phyloP scores from a whole-genome alignment of 306 rosid species.

The Cotoneaster glaucophyllus region DNA sequence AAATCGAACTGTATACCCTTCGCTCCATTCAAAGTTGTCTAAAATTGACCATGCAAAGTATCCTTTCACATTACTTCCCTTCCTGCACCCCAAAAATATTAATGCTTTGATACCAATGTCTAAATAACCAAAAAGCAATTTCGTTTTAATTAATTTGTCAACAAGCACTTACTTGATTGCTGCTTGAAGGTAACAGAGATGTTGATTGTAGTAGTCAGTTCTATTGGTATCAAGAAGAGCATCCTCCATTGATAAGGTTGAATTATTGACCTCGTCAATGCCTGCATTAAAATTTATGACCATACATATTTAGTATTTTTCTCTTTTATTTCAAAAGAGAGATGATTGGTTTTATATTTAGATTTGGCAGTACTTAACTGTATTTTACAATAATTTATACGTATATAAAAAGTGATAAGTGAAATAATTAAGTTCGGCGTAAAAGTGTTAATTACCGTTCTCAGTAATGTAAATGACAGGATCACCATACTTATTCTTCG shows the following conservation, averaged over 20 bases:
- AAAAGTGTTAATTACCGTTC: background rate
- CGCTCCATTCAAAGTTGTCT: conserved; percentile 27
- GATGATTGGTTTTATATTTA: no score
- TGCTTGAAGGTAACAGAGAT: conserved; percentile 24
- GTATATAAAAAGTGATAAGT: background rate
- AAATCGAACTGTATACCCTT: conserved; percentile 30
- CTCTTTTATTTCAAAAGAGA: no score
- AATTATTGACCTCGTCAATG: conserved; percentile 40
- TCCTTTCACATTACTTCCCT: conserved; percentile 24
- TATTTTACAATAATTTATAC: no score
- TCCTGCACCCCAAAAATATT: background rate
- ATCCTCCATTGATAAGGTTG: conserved; percentile 23
- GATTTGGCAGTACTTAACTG: no score
- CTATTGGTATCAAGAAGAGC: conserved; percentile 33
- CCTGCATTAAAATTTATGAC: conserved; percentile 24
- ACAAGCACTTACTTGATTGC: conserved; percentile 42
- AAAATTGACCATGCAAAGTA: conserved; percentile 41
- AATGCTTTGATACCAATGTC: background rate
- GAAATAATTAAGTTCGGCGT: background rate
- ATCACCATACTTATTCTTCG: conserved; percentile 6
- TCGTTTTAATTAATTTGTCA: background rate
- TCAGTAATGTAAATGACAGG: conserved; percentile 18
- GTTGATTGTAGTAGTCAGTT: conserved; percentile 33
- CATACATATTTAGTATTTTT: no score
- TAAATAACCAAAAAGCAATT: background rate